Evolutionary conservation across 208 protist species (phyloP), one percentile per base, ranked within the genome.

Genomic region (Herpetomonas tarakana): DNA sequence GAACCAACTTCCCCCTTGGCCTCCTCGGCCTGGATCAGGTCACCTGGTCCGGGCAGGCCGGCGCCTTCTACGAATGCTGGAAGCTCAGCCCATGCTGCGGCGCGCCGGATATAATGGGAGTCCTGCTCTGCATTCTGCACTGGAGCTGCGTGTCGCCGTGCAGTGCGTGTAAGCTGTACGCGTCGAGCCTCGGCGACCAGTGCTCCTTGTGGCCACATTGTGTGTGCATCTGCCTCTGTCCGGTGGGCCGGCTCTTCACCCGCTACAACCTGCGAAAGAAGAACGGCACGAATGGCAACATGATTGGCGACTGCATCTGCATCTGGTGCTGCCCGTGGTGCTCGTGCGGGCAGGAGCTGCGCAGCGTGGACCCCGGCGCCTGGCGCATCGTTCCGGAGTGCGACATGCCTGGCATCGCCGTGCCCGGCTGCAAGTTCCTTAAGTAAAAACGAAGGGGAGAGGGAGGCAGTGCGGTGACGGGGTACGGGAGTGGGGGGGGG

Each of bases 231-330:
- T 67, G 81, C 39, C 88, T 72, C 72, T 91, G 73, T 57, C 78
- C 78, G 0, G 51, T 78, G 9, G 75, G 64, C n/a, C 75, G 78
- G 3, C 65, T 79, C 64, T 87, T 91, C 72, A 90, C 81, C 28
- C 87, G 87, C 45, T 91, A 93, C 71, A 93, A 93, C 71, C 76
- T 88, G 52, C 87, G 83, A 38, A 87, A 91, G 55, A 83, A 74
- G 70, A 81, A 62, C 35, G 87, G 87, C 25, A 77, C 71, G 28
- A 47, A 46, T 0, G 87, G 87, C 46, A 91, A 87, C 73, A 86
- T 93, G 64, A 65, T 86, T 52, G 87, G 87, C 12, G 87, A 93
- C 59, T 90, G 54, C 61, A 62, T 81, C 12, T 93, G 87, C 58
- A 64, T 77, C 19, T 86, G 49, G 60, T 89, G 65, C 65, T 91